phyloP scores from a whole-genome alignment of 129 eudicot genomes.

The Artemisia tridentata region DNA sequence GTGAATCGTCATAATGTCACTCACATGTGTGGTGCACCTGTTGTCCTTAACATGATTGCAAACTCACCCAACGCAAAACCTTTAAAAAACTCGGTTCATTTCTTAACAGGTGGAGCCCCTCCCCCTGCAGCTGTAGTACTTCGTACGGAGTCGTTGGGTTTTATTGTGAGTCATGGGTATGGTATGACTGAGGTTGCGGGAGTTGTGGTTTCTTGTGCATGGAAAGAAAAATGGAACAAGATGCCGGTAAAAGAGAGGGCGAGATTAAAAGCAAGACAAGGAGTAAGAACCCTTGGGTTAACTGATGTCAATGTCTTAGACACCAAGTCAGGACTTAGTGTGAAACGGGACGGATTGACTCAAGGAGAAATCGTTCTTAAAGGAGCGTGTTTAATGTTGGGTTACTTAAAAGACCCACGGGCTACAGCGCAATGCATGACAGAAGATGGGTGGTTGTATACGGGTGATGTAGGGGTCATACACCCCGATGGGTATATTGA shows the following conservation, averaged over 20 bases:
- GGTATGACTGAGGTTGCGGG: conserved; percentile 69
- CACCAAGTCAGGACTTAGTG: conserved; percentile 25
- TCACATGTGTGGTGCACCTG: conserved; percentile 80
- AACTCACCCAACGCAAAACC: conserved; percentile 22
- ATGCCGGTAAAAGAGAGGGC: conserved; percentile 43
- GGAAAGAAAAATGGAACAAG: conserved; percentile 57
- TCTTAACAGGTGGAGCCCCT: conserved; percentile 71
- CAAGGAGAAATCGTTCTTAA: conserved; percentile 56
- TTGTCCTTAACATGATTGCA: conserved; percentile 52
- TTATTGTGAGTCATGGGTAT: conserved; percentile 51
- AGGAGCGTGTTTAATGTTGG: conserved; percentile 54
- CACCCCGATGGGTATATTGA: conserved; percentile 75
- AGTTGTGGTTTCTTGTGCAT: conserved; percentile 46
- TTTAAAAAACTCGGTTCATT: conserved; percentile 31
- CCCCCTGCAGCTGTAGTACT: conserved; percentile 52
- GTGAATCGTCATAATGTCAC: conserved; percentile 43
- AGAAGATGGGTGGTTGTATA: conserved; percentile 54
- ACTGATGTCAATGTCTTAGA: conserved; percentile 53
- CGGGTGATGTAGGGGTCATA: conserved; percentile 71
- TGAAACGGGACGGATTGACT: conserved; percentile 43
- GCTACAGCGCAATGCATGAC: conserved; percentile 44
- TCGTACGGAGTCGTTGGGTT: conserved; percentile 53
- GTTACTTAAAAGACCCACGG: conserved; percentile 48
- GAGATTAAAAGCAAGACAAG: conserved; percentile 59
- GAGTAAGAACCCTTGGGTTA: conserved; percentile 46